Evolutionary conservation across 352 stramenopile genomes (phyloP).

Genomic region (Lagenidium giganteum): DNA sequence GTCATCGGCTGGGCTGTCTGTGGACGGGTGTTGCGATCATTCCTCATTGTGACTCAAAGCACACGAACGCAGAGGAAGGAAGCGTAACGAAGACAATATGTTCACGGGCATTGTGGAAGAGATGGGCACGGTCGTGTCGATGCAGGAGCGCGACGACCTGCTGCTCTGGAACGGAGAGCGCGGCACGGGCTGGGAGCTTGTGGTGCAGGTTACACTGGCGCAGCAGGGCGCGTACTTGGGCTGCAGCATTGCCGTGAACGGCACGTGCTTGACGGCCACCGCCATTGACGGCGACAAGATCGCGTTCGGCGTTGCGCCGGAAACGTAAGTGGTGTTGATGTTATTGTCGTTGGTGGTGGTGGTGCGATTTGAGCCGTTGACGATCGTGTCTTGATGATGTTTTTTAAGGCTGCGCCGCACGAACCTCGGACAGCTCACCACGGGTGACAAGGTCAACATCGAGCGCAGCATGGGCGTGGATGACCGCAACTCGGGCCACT

Average conservation of each 20-base stretch:
- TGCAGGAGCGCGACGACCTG: constrained; percentile 90
- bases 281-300: constrained; percentile 84
- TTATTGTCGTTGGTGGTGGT: background rate
- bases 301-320: constrained; percentile 93
- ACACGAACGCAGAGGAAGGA: constrained; percentile 15
- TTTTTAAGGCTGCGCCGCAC: constrained; percentile 77
- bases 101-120: constrained; percentile 99
- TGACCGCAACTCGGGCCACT: constrained; percentile 96
- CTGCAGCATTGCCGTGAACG: constrained; percentile 97
- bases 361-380: background rate
- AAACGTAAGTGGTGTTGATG: constrained; percentile 62
- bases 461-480: constrained; percentile 87
- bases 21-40: too few relatives aligned
- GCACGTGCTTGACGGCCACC: constrained; percentile 97
- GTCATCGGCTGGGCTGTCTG: too few relatives aligned
- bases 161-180: constrained; percentile 93
- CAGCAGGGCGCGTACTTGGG: constrained; percentile 85
- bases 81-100: constrained; percentile 43
- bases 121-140: constrained; percentile 93
- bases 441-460: constrained; percentile 93
- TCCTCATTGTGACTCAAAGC: too few relatives aligned
- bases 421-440: constrained; percentile 74
- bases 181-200: constrained; percentile 88
- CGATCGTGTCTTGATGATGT: background rate
- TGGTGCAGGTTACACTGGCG: constrained; percentile 72